Evolutionary conservation across 441 rosid genomes (phyloP), one percentile per base, ranked within the genome.

Genomic region (Gossypium trilobum): DNA sequence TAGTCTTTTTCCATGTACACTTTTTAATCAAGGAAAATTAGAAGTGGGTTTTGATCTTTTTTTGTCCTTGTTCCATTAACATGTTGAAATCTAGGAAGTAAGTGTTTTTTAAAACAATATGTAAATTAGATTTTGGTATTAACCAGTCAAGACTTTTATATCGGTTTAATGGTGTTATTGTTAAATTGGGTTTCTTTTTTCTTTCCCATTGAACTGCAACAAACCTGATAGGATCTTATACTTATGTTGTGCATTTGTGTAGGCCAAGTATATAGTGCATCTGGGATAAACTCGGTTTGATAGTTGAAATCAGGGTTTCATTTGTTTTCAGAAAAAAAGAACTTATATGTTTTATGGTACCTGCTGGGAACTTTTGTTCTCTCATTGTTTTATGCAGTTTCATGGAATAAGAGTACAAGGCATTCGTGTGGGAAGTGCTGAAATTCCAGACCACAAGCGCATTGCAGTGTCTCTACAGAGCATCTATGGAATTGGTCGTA

Each of bases 371-470:
- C 11, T 55, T 20, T 13, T 55, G 14, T 17, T 31, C 9, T 10
- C 19, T 4, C 31, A 13, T 6, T 39, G 11, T 54, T 19, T 36
- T 64, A 6, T 64, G 70, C 71, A 73, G 76, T 64, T 64, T 11
- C 64, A 23, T 73, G 76, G 76, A 11, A 73, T 73, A 63, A 36
- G 31, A 44, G 63, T 52, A 36, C 76, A 63, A 57, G 55, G 71
- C 61, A 64, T 73, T 36, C 76, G 76, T 54, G 71, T 73, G 52
- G 76, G 76, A 54, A 70, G 76, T 16, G 33, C 76, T 33, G 76
- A 73, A 19, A 52, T 73, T 62, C 76, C 76, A n/a, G 71, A 73
- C 76, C 17, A 52, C 64, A 73, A 73, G 76, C 76, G 56, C 13
- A 50, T 73, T 4, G 63, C 31, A 9, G 58, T 73, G 14, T 20